Percentiles rank a stretch among this genome's conserved stretches.
Conservation (phyloP, 306 rosid genomes). For the Leucaena leucocephala region DNA sequence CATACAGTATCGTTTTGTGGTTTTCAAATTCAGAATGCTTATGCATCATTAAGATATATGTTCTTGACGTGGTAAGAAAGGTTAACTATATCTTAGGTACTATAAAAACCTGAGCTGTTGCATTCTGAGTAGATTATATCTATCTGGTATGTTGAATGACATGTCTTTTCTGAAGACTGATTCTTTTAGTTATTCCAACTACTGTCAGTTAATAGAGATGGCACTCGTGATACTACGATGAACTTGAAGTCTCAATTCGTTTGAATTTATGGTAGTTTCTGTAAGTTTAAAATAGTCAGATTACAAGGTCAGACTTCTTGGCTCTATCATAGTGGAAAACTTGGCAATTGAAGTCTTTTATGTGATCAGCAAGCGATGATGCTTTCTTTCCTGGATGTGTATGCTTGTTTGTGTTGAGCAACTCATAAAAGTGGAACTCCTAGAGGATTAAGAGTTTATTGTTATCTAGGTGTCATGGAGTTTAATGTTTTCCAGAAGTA, state of each 20-base stretch:
- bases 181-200: background rate
- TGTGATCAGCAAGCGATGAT: background rate
- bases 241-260: conserved; percentile 15
- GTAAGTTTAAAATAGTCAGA: background rate
- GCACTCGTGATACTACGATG: background rate
- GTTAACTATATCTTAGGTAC: background rate
- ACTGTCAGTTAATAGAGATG: conserved; percentile 15
- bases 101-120: background rate
- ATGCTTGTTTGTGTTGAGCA: background rate
- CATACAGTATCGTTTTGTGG: conserved; percentile 15
- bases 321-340: background rate
- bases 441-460: background rate
- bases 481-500: background rate
- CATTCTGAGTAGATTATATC: conserved; percentile 1
- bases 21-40: background rate
- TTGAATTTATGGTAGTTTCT: background rate
- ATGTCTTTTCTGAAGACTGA: background rate
- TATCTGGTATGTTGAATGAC: background rate
- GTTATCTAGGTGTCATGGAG: background rate
- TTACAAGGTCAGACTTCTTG: background rate
- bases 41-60: background rate
- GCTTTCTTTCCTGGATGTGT: background rate
- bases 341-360: conserved; percentile 5
- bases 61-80: background rate
- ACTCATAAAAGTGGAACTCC: background rate